Evolutionary conservation across 371 early-diverging fungal species (phyloP).

Genomic region (Mucor sp.): DNA sequence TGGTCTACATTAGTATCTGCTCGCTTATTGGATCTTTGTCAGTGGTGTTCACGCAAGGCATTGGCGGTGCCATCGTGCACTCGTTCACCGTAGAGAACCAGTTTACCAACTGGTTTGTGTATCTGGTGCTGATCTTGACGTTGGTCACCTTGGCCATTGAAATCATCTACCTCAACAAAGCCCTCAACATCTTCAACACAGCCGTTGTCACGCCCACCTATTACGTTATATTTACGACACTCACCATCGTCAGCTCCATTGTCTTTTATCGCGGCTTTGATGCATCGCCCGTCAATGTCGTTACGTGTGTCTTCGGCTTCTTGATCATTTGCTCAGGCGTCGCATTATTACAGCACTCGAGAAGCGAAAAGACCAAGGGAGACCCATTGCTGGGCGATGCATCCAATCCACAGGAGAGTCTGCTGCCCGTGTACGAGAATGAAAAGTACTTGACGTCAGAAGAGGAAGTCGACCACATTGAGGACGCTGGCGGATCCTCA

Average conservation of each 20-base stretch:
- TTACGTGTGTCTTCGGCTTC: conserved; percentile 90
- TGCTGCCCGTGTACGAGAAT: conserved; percentile 10
- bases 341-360: conserved; percentile 40
- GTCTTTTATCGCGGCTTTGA: conserved; percentile 88
- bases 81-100: conserved; percentile 88
- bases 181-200: conserved; percentile 90
- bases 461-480: conserved; percentile 16
- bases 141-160: conserved; percentile 82
- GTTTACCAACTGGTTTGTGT: conserved; percentile 86
- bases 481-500: background rate
- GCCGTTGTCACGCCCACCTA: conserved; percentile 91
- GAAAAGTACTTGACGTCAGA: conserved; percentile 24
- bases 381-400: conserved; percentile 29
- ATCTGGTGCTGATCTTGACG: conserved; percentile 76
- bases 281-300: conserved; percentile 74
- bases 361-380: conserved; percentile 12
- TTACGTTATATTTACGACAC: conserved; percentile 92
- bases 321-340: conserved; percentile 75
- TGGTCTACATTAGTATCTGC: conserved; percentile 87
- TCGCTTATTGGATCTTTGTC: conserved; percentile 90
- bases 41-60: conserved; percentile 90
- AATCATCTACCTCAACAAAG: conserved; percentile 96
- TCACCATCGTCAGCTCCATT: conserved; percentile 88
- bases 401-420: conserved; percentile 5
- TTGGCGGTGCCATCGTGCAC: conserved; percentile 89